Base-by-base conservation (phyloP, 2,329 filamentous ascomycete species). In the Xylariaceae sp. region DNA sequence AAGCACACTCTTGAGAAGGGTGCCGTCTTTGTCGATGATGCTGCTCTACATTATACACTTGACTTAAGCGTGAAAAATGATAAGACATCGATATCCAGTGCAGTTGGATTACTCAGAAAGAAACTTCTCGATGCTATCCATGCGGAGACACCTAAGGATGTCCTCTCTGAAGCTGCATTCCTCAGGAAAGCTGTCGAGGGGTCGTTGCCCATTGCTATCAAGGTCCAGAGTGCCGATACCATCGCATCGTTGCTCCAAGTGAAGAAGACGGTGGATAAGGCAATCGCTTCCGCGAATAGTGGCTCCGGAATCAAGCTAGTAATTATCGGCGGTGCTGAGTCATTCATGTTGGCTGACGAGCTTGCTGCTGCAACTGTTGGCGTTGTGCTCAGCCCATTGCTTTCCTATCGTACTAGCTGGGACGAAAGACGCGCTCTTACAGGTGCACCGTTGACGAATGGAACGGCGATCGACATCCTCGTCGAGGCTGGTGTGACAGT, bases 391-490 rank as follows among this genome's bases (percentile, higher is more conserved):
- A 72, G 77, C 0, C 82, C 83, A 1, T 64, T 84, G 11, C 76
- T 81, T 54, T 75, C 80, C 0, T 81, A 78, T 58, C 73, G 75
- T 2, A 64, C 62, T 3, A 65, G 62, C 0, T 87, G 83, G 84
- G 82, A 86, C 53, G 71, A 83, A 64, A 77, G 81, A 0, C 77
- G 83, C 2, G 76, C 80, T 0, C 69, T 87, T 11, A 77, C 81
- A 0, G 84, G 84, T 1, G 83, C 83, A 5, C 84, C 84, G 1
- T 71, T 87, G 0, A 84, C 82, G 1, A 84, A 85, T 57, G 82
- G 82, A 22, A 86, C 83, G 1, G 75, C 75, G 0, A 68, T 84
- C 5, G 81, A 86, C 53, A 64, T 60, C 11, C 72, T 87, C 1
- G 56, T 83, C 0, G 74, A 75, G 7, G 82, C 82, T 0, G 83